Percentiles rank a stretch among this genome's conserved stretches.
These are phyloP conservation scores for Daldinia bambusicola DNA, from an alignment of 495 filamentous ascomycete genomes.

Conservation along the genomic window DNA sequence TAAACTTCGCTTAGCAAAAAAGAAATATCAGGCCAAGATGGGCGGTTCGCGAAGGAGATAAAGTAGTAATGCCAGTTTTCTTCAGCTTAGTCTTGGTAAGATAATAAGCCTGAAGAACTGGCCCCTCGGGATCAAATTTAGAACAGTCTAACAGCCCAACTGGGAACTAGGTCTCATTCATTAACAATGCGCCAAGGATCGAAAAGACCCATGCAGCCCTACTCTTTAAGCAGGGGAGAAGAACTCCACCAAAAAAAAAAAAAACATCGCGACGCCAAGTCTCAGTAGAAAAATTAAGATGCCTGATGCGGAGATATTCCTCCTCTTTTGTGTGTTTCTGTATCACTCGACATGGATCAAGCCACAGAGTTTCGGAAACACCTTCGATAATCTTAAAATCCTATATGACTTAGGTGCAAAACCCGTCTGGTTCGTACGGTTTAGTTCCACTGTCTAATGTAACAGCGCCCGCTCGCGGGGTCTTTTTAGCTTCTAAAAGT, in stretches of 20 bases:
- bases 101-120: not conserved
- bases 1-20: not conserved
- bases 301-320: not conserved
- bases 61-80: not conserved
- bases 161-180: not conserved
- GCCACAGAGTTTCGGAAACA: not conserved
- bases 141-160: not conserved
- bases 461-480: not conserved
- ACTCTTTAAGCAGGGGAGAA: not conserved
- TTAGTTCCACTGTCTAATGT: too few relatives aligned
- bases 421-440: too few relatives aligned
- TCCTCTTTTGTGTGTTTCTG: not conserved
- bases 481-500: not conserved
- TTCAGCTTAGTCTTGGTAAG: slow-evolving; percentile 23
- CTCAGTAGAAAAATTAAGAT: not conserved
- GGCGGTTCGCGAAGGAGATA: not conserved
- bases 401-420: not conserved
- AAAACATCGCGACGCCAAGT: not conserved
- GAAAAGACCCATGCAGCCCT: not conserved
- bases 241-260: not conserved
- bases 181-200: not conserved
- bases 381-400: not conserved
- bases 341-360: not conserved
- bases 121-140: slow-evolving; percentile 10
- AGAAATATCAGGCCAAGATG: not conserved